Conservation (phyloP, 2,329 filamentous ascomycete genomes). For the Calonectria henricotiae region DNA sequence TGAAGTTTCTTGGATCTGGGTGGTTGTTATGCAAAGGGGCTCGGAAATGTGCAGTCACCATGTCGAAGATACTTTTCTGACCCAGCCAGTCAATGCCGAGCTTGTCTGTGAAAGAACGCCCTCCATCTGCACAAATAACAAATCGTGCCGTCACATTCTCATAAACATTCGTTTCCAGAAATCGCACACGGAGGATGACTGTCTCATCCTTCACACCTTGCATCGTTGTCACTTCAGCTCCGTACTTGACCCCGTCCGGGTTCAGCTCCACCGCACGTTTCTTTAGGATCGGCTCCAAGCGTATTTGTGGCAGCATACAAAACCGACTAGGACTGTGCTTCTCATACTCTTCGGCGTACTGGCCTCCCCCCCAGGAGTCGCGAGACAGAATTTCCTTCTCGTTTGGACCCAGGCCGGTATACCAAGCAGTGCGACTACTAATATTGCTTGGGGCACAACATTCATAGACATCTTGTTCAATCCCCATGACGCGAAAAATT, state of each 20-base stretch:
- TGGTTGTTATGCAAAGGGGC: conserved; percentile 2
- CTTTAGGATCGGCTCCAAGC: conserved; percentile 25
- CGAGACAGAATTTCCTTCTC: conserved; percentile 24
- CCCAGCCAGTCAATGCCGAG: conserved; percentile 26
- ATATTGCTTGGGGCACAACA: neutral
- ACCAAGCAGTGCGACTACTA: conserved; percentile 16
- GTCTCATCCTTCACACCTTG: neutral
- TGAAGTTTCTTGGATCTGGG: conserved; percentile 23
- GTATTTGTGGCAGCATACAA: conserved; percentile 26
- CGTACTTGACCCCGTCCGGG: conserved; percentile 6
- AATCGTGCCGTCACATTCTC: conserved; percentile 18
- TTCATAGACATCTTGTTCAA: conserved; percentile 24
- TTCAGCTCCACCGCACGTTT: conserved; percentile 22
- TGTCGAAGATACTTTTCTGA: conserved; percentile 25
- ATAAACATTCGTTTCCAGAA: neutral
- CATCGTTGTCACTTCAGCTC: conserved; percentile 6
- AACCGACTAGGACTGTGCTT: conserved; percentile 18
- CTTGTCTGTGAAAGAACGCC: neutral
- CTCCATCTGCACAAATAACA: conserved; percentile 28
- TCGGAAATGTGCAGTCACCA: conserved; percentile 28
- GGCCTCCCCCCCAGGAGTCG: conserved; percentile 24
- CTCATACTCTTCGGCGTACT: conserved; percentile 15
- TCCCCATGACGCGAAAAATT: conserved; percentile 25
- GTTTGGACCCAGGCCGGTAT: conserved; percentile 16
- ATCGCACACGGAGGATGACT: neutral